A percentile compares a stretch with the other conserved stretches of the same genome.
Conservation (phyloP, 371 early-diverging fungal species). For the Mucor velutinosus region DNA sequence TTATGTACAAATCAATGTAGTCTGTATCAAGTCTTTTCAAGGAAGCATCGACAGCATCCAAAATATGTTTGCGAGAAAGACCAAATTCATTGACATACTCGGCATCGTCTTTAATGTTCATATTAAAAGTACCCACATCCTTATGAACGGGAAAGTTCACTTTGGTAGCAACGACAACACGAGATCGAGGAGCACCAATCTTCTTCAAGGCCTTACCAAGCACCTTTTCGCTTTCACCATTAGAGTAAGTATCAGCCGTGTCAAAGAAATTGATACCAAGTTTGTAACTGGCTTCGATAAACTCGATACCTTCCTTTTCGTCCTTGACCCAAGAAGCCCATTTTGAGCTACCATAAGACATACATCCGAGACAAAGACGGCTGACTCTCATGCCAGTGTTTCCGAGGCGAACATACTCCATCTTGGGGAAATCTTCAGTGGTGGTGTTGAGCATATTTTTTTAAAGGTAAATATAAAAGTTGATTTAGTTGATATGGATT, state of each 20-base stretch:
- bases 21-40: conserved; percentile 53
- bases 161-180: conserved; percentile 47
- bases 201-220: conserved; percentile 40
- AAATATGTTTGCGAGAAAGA: conserved; percentile 55
- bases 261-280: conserved; percentile 53
- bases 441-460: not conserved
- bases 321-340: conserved; percentile 30
- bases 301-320: conserved; percentile 33
- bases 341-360: conserved; percentile 16
- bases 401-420: conserved; percentile 17
- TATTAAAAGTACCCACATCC: not conserved
- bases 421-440: not conserved
- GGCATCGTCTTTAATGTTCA: not conserved
- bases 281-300: conserved; percentile 45
- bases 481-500: too few relatives aligned
- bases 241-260: conserved; percentile 33
- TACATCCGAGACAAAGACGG: conserved; percentile 10
- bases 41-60: conserved; percentile 54
- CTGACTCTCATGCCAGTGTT: conserved; percentile 18
- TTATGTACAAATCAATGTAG: conserved; percentile 67
- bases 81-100: conserved; percentile 37
- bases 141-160: conserved; percentile 18
- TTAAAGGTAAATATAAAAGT: not conserved
- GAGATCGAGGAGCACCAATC: conserved; percentile 42
- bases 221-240: conserved; percentile 42